Evolutionary conservation across 352 stramenopile species (phyloP), one percentile per base, ranked within the genome.

Genomic region (Pythium vanterpoolii): DNA sequence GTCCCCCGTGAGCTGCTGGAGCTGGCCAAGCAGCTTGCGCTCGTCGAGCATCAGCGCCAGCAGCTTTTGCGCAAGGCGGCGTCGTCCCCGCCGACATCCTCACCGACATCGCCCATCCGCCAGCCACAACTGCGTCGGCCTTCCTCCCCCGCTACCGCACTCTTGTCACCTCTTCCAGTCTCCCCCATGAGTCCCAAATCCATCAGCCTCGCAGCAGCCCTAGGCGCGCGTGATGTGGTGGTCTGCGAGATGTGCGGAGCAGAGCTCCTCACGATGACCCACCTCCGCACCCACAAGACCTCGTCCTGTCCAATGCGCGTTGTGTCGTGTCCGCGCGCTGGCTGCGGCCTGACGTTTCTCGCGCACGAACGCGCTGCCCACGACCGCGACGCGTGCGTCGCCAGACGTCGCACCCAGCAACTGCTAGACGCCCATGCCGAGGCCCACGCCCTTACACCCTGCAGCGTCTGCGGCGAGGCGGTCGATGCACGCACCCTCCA

Each of bases 261-360:
- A 21, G 83, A 90, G 50, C 63, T 93, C 5, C 45, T 53, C 4
- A 53, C 38, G 13, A 26, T 55, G 4, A 40, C 60, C 24, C 54
- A 71, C n/a, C 57, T 79, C 27, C 69, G 62, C 30, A 46, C 49
- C 3, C 80, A 93, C 36, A 60, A 70, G 39, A 59, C 71, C 8
- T 48, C 63, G 18, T 59, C 70, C 18, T 93, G 83, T 49, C 39
- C 66, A 5, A 64, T 64, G 7, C 75, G 80, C 16, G 24, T 75
- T 11, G 63, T 89, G 8, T 51, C 46, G 7, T 93, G 83, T 23
- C 23, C 62, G 31, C 68, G 72, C 27, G 74, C 68, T 24, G 79
- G 76, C 24, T 92, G 82, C 34, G 59, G 55, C 0, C 26, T 56
- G 8, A 26, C 59, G 14, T 86, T 90, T 21, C 53, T 59, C 1